Base-by-base conservation (phyloP, 805 yeast species). In the Barnettozyma siamensis region DNA sequence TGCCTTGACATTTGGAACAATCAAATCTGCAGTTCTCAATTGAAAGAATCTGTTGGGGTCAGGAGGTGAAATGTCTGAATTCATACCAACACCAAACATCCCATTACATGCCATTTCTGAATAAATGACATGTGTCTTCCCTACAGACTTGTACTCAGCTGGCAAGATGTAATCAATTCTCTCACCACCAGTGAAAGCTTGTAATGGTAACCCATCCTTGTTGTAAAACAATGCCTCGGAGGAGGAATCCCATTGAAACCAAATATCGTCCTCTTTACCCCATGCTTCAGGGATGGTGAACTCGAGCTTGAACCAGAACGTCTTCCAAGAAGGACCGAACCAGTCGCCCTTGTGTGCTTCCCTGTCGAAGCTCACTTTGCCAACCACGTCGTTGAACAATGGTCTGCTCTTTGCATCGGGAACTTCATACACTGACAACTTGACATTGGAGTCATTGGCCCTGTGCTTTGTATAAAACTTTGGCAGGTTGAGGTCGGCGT, bases 291-390 rank as follows among this genome's bases (percentile, higher is more conserved):
- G 95, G 5, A 91, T 66, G n/a, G 67, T 65, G 43, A 86, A 63
- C 12, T 70, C 63, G 17, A 91, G 65, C 50, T 78, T 75, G 63
- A 93, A 88, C 99, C 99, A 91, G 49, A 88, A 94, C 1, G 98
- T 84, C 44, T 91, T 82, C 99, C 99, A 91, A 12, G 94, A 83
- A 3, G 99, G 99, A 0, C 98, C 97, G 59, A 85, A 88, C 8
- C 70, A 64, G 50, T 85, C 81, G 18, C 93, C 94, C 49, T 78
- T 79, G 12, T 63, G 59, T n/a, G 86, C 82, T 19, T 68, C 65
- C 49, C 70, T 65, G 70, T 78, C 78, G 18, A 72, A 67, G 3
- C 47, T 43, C 5, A 42, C 35, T 13, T 44, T 36, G 10, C 35
- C 45, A 27, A 55, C 49, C 27, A 70, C 57, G 4, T 55, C 54